Evolutionary conservation across 257 asterid genomes (phyloP).

Genomic region (Solanum sitiens): DNA sequence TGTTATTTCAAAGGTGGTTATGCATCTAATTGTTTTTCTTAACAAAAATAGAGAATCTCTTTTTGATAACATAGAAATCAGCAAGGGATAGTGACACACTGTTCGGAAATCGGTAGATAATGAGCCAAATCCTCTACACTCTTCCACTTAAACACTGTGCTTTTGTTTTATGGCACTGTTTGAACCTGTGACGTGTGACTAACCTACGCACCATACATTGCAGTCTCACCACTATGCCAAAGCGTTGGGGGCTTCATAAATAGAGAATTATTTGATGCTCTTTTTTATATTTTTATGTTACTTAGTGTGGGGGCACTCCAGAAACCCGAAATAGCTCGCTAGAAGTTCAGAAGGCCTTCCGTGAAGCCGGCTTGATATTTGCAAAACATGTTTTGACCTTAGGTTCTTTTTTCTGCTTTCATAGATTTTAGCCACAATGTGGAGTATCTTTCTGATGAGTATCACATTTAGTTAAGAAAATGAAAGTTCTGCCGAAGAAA

Average conservation of each 20-base stretch:
- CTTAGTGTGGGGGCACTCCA: slow-evolving; percentile 94
- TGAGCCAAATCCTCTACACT: background rate
- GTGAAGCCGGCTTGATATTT: slow-evolving; percentile 82
- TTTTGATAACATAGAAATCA: background rate
- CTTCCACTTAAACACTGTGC: background rate
- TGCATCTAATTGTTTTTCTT: slow-evolving; percentile 6
- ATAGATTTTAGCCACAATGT: background rate
- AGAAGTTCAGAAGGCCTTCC: slow-evolving; percentile 97
- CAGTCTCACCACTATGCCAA: background rate
- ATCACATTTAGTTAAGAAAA: background rate
- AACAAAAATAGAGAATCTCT: background rate
- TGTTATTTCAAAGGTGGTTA: slow-evolving; percentile 81
- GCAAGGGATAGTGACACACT: background rate
- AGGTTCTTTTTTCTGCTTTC: slow-evolving; percentile 45
- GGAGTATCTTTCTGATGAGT: background rate
- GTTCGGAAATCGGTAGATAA: background rate
- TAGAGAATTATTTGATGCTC: background rate
- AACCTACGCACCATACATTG: background rate
- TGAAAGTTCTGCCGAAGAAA: background rate
- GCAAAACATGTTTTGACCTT: slow-evolving; percentile 84
- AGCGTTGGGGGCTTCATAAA: background rate
- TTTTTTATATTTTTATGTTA: slow-evolving; percentile 4
- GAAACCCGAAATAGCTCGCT: slow-evolving; percentile 93
- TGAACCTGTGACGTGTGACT: background rate
- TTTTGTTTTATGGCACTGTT: background rate